phyloP scores from a whole-genome alignment of 2,329 filamentous ascomycete species.

The Hortaea werneckii region DNA sequence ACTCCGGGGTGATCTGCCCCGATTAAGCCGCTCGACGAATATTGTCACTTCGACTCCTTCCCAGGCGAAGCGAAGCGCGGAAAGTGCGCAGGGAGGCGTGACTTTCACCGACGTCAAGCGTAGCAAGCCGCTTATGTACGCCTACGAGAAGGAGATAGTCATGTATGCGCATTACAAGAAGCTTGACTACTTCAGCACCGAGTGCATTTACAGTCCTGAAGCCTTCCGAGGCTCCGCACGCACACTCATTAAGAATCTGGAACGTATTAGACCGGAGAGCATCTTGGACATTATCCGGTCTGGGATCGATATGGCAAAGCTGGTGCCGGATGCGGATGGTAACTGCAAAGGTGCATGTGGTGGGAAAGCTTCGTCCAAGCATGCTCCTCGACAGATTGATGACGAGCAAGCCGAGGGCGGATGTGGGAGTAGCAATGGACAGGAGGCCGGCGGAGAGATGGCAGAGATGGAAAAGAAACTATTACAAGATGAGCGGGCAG shows the following conservation, averaged over 20 bases:
- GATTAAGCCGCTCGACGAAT: constrained; percentile 76
- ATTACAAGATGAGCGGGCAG: constrained; percentile 52
- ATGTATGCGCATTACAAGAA: constrained; percentile 95
- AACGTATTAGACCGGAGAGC: constrained; percentile 83
- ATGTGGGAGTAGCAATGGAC: constrained; percentile 62
- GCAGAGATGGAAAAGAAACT: constrained; percentile 68
- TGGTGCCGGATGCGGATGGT: constrained; percentile 55
- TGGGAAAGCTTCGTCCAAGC: constrained; percentile 21
- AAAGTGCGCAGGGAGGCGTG: constrained; percentile 9
- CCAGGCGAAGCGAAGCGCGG: constrained; percentile 6
- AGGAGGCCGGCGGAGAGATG: constrained; percentile 65
- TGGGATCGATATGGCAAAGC: constrained; percentile 86
- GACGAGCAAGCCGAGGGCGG: constrained; percentile 56
- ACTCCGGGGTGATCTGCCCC: constrained; percentile 76
- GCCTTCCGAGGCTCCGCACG: constrained; percentile 89
- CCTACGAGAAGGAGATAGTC: constrained; percentile 98
- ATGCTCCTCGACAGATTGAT: constrained; percentile 10
- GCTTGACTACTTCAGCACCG: constrained; percentile 94
- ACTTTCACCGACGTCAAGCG: constrained; percentile 79
- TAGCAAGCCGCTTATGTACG: constrained; percentile 94
- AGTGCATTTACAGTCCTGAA: constrained; percentile 97
- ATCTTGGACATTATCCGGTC: constrained; percentile 91
- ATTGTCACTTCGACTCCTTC: constrained; percentile 62
- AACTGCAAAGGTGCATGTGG: constrained; percentile 40
- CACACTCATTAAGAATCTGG: constrained; percentile 86